Conservation (phyloP, 2,329 filamentous ascomycete species). For the Sarocladium oryzae region DNA sequence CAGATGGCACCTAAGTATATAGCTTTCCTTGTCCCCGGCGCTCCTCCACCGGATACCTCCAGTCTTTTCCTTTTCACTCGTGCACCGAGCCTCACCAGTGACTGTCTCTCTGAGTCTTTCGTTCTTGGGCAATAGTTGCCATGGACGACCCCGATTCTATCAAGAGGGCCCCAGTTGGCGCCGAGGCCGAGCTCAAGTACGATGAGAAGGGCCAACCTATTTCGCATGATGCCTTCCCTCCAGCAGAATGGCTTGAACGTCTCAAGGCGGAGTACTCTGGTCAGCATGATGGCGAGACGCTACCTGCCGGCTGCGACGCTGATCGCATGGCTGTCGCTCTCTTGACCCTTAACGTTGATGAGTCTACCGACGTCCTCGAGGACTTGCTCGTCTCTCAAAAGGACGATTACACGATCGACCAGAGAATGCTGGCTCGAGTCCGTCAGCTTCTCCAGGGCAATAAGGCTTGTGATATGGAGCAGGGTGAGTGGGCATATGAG, state of each 20-base stretch:
- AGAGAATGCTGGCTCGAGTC: slow-evolving; percentile 16
- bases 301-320: slow-evolving; percentile 19
- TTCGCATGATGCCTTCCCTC: slow-evolving; percentile 8
- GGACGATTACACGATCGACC: slow-evolving; percentile 23
- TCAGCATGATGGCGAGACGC: slow-evolving; percentile 20
- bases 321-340: slow-evolving; percentile 18
- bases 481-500: slow-evolving; percentile 22
- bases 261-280: slow-evolving; percentile 21
- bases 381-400: slow-evolving; percentile 16
- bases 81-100: background rate
- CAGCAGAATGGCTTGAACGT: slow-evolving; percentile 18
- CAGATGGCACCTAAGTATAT: background rate
- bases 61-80: background rate
- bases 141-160: slow-evolving; percentile 5
- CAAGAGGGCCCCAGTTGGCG: slow-evolving; percentile 2
- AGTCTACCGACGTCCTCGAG: slow-evolving; percentile 12
- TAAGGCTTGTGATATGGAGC: slow-evolving; percentile 20
- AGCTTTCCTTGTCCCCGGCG: background rate
- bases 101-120: background rate
- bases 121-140: background rate
- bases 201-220: slow-evolving; percentile 6
- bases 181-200: slow-evolving; percentile 1
- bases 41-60: background rate
- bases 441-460: slow-evolving; percentile 18
- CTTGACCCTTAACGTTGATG: slow-evolving; percentile 18